Evolutionary conservation across 2,329 filamentous ascomycete species (phyloP).

Genomic region (Fusarium bulbicola): DNA sequence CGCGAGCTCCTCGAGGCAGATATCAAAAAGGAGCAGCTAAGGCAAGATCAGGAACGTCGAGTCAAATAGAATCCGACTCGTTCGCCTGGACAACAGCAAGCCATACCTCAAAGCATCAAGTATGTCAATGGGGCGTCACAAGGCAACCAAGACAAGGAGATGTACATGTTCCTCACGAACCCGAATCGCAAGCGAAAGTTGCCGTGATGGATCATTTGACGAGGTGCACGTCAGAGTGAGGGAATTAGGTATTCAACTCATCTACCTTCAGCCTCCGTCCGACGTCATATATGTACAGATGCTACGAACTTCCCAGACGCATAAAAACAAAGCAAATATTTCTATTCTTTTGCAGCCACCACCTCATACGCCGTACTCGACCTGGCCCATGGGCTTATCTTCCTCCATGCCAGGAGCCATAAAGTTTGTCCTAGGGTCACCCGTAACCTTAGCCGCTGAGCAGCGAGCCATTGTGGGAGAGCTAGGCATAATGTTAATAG

Average conservation of each 20-base stretch:
- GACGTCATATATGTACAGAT: constrained; percentile 54
- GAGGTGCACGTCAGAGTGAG: constrained; percentile 33
- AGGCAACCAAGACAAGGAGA: constrained; percentile 11
- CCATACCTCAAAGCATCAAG: not conserved
- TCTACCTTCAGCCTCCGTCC: constrained; percentile 44
- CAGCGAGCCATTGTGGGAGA: constrained; percentile 98
- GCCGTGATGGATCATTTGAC: constrained; percentile 2
- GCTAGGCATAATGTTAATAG: constrained; percentile 58
- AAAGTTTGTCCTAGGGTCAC: constrained; percentile 80
- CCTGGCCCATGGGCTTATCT: constrained; percentile 68
- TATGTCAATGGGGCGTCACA: constrained; percentile 17
- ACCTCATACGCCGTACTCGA: constrained; percentile 65
- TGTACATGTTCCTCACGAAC: constrained; percentile 31
- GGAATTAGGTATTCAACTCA: constrained; percentile 43
- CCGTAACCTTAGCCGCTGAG: constrained; percentile 88
- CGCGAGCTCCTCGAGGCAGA: constrained; percentile 32
- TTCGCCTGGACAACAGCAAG: not conserved
- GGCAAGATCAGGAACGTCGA: constrained; percentile 19
- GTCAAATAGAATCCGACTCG: constrained; percentile 31
- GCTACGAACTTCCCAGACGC: constrained; percentile 45
- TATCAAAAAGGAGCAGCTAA: constrained; percentile 35
- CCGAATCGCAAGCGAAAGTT: constrained; percentile 13
- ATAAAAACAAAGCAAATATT: constrained; percentile 46
- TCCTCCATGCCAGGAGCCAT: constrained; percentile 77
- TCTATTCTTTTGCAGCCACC: constrained; percentile 49